Evolutionary conservation across 257 asterid genomes (phyloP), one percentile per base, ranked within the genome.

Genomic region (Cordia subcordata): DNA sequence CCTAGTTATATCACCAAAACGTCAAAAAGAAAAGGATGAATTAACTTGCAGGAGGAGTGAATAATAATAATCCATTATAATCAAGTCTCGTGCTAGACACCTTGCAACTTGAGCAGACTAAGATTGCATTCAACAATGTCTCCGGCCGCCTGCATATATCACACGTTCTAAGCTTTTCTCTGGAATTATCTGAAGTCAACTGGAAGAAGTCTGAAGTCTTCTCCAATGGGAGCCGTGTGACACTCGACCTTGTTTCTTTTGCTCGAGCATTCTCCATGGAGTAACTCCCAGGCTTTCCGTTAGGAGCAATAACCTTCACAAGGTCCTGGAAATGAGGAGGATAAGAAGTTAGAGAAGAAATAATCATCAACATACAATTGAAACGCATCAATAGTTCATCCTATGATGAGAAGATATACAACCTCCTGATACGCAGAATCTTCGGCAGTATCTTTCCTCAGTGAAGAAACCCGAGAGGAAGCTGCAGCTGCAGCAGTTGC

Each of bases 401-500:
- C 49, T 20, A n/a, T 35, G 27, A 62, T 15, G 37, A 53, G 33
- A 63, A 62, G 60, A 40, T 56, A 52, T 40, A 65, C 44, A 59
- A 93, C 97, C 95, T 88, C 88, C 58, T 58, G 80, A 39, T 73
- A 78, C 19, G 75, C 66, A 74, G 90, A 67, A 62, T 86, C 97
- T 65, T 86, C 97, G 23, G 77, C 65, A 59, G 76, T 18, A 55
- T 93, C 99, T 79, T 86, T 93, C 82, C 99, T 83, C 69, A 78
- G 56, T 49, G 99, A 82, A 44, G 94, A 83, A 61, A 57, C 66
- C 81, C 99, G 75, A 63, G 99, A 86, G 42, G 99, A 93, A 61
- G 96, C 85, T 21, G 97, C 99, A 58, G 95, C 99, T 22, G 97
- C 99, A 55, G 99, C 99, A 68, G 99, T 83, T 53, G 99, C 99